A percentile compares a stretch with the other conserved stretches of the same genome.
phyloP scores from a whole-genome alignment of 331 rosid genomes.

The Arachis monticola region DNA sequence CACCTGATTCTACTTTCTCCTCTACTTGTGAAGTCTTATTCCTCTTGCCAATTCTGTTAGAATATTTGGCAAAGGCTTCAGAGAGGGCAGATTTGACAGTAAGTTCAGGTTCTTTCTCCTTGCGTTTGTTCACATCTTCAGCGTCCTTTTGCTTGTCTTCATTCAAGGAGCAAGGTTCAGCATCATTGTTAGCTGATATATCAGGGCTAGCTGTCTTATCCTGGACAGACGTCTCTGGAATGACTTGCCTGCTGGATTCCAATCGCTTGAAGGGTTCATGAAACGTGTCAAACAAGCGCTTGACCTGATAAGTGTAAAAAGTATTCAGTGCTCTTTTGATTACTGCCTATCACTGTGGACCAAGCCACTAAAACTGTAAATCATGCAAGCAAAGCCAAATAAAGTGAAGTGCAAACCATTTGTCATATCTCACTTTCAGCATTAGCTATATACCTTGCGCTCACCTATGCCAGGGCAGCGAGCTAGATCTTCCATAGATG shows the following conservation, averaged over 20 bases:
- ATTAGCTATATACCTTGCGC: constrained; percentile 70
- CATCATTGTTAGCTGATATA: constrained; percentile 47
- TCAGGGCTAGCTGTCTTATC: constrained; percentile 53
- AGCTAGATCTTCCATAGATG: constrained; percentile 97
- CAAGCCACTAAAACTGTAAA: constrained; percentile 18
- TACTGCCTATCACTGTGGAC: background rate
- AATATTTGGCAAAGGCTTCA: constrained; percentile 80
- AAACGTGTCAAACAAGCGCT: constrained; percentile 82
- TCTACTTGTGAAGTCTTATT: constrained; percentile 48
- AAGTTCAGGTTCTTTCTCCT: constrained; percentile 64
- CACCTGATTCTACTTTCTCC: constrained; percentile 53
- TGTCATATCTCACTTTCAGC: constrained; percentile 26
- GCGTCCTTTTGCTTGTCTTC: constrained; percentile 53
- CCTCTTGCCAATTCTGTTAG: constrained; percentile 57
- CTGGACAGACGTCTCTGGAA: constrained; percentile 60
- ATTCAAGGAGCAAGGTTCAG: constrained; percentile 50
- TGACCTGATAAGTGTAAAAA: constrained; percentile 61
- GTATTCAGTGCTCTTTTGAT: constrained; percentile 31
- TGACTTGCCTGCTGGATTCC: constrained; percentile 57
- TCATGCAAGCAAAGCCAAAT: constrained; percentile 16
- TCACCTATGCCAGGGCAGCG: constrained; percentile 99
- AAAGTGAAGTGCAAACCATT: background rate
- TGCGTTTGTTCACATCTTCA: constrained; percentile 46
- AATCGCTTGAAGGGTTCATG: constrained; percentile 94
- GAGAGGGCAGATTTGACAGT: constrained; percentile 85